Base-by-base conservation (phyloP, 371 early-diverging fungal genomes). In the Zychaea mexicana region DNA sequence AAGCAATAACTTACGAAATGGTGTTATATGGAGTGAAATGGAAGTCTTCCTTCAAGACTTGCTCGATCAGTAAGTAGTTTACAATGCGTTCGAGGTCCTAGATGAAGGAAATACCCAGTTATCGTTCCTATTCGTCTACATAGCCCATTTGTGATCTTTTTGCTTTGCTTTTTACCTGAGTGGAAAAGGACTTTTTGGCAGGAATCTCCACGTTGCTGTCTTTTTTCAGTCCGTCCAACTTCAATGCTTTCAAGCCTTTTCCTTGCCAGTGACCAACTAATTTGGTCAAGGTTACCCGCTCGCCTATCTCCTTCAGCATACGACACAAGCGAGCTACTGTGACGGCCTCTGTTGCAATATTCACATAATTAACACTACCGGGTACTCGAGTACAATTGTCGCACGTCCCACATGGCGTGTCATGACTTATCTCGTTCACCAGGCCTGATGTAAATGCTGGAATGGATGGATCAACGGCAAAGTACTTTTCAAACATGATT, bases 401-500 rank as follows among this genome's bases (percentile, higher is more conserved):
- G 55, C 85, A 87, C 8, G 73, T 68, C 0, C 84, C 81, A 65
- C 86, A 85, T 0, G 76, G 61, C 21, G 61, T 28, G 42, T 82
- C 71, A 38, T 74, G 74, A 24, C 78, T 76, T 5, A 68, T 75
- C n/a, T 70, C 57, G 32, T 65, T 76, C 8, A 76, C 66, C 21
- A 76, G 22, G 12, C 63, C 57, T 31, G 38, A 26, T 2, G 52
- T 39, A 24, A 63, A 55, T 27, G 69, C 31, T 6, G 58, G 19
- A 30, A 62, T 33, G 33, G 64, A 64, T 7, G 70, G 57, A 30
- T 78, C 79, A 36, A 75, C 70, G 7, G 78, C 71, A 69, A 87
- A 91, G 57, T 91, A 88, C 6, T 60, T 62, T 59, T 90, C 91
- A 52, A 92, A 84, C 1, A 85, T 64, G n/a, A 83, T 69, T 57